Evolutionary conservation across 2,329 filamentous ascomycete species (phyloP).

Genomic region (Ophiobolus disseminans): DNA sequence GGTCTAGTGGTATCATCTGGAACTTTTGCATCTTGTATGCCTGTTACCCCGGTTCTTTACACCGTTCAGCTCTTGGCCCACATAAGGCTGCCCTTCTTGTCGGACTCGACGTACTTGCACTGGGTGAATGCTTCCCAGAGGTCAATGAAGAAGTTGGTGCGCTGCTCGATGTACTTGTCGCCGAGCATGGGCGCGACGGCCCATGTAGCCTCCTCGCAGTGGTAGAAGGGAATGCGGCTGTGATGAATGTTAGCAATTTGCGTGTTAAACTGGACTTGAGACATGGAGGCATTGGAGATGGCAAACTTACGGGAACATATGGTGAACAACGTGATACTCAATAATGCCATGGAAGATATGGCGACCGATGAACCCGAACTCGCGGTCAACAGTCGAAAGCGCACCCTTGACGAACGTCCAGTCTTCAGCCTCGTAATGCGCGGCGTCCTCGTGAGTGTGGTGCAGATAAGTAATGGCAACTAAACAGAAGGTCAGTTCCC

Average conservation of each 20-base stretch:
- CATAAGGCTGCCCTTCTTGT: slow-evolving; percentile 29
- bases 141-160: slow-evolving; percentile 26
- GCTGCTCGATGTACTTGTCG: slow-evolving; percentile 31
- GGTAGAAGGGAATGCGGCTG: slow-evolving; percentile 38
- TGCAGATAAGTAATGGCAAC: slow-evolving; percentile 79
- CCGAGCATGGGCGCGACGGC: slow-evolving; percentile 33
- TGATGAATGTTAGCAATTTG: slow-evolving; percentile 8
- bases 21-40: not conserved
- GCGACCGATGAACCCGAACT: slow-evolving; percentile 69
- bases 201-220: slow-evolving; percentile 34
- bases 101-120: slow-evolving; percentile 33
- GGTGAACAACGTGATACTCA: slow-evolving; percentile 69
- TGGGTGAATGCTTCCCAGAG: slow-evolving; percentile 32
- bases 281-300: not conserved
- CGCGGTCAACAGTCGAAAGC: slow-evolving; percentile 68
- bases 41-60: not conserved
- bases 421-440: slow-evolving; percentile 64
- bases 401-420: slow-evolving; percentile 71
- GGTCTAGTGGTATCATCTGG: slow-evolving; percentile 53
- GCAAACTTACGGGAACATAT: slow-evolving; percentile 60
- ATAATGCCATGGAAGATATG: slow-evolving; percentile 72
- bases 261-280: no score
- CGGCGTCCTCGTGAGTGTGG: slow-evolving; percentile 67
- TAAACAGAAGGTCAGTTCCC: slow-evolving; percentile 8
- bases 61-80: slow-evolving; percentile 36